Percentiles rank a stretch among this genome's conserved stretches.
phyloP scores from a whole-genome alignment of 768 basidiomycete genomes.

The Arthromyces matolae region DNA sequence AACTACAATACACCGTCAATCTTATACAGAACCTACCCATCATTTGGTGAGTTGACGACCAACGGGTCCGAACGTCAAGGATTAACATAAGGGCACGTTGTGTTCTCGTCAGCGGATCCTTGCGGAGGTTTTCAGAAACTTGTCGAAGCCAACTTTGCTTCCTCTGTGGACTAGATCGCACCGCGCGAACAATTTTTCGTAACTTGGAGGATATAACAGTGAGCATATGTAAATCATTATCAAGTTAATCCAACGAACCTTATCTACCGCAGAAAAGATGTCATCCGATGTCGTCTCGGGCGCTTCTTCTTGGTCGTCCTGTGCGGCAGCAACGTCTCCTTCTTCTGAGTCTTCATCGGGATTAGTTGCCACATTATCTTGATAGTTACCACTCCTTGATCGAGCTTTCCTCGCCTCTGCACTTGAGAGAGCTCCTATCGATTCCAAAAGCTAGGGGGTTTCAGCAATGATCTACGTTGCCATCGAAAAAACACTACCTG shows the following conservation, averaged over 20 bases:
- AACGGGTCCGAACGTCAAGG: slow-evolving; percentile 26
- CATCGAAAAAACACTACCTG: too few relatives aligned
- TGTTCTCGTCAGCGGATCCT: not conserved
- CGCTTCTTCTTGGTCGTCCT: not conserved
- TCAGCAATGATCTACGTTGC: too few relatives aligned
- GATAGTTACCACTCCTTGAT: too few relatives aligned
- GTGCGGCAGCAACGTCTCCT: not conserved
- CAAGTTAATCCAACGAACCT: slow-evolving; percentile 4
- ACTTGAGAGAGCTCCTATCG: too few relatives aligned
- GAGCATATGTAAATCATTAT: not conserved
- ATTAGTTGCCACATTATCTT: too few relatives aligned
- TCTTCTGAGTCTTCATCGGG: too few relatives aligned
- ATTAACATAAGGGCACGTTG: slow-evolving; percentile 22
- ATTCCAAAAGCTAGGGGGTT: too few relatives aligned
- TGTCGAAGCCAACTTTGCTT: slow-evolving; percentile 18
- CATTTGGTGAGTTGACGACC: slow-evolving; percentile 26
- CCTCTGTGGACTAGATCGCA: slow-evolving; percentile 23
- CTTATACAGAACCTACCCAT: not conserved
- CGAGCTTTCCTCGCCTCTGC: too few relatives aligned
- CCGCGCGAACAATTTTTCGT: slow-evolving; percentile 20
- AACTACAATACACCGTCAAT: not conserved
- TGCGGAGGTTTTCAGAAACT: not conserved
- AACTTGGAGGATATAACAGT: slow-evolving; percentile 17
- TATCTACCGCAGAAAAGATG: slow-evolving; percentile 3
- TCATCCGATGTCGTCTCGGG: not conserved